These are phyloP conservation scores for Trichoderma arundinaceum DNA, from an alignment of 2,329 filamentous ascomycete species.

Conservation along the genomic window DNA sequence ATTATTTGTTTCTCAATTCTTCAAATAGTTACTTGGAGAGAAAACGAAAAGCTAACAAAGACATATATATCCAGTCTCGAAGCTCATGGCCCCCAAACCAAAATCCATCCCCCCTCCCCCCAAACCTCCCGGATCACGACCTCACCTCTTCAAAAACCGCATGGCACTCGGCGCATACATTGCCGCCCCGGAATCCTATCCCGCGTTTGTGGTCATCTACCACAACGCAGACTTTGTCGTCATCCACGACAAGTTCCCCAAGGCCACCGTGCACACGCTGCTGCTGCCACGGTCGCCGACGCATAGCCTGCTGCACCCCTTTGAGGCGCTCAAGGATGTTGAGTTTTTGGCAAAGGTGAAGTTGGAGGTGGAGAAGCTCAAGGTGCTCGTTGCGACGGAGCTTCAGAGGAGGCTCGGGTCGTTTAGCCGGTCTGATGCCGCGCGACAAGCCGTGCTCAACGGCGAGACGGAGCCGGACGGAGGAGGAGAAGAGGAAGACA, in stretches of 20 bases:
- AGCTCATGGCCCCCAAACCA: constrained; percentile 48
- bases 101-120: constrained; percentile 35
- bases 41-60: neutral
- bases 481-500: constrained; percentile 36
- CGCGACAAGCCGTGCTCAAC: constrained; percentile 70
- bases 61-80: constrained; percentile 39
- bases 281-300: constrained; percentile 76
- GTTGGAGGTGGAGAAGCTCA: constrained; percentile 65
- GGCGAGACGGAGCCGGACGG: constrained; percentile 52
- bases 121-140: constrained; percentile 34
- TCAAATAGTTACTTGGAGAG: neutral
- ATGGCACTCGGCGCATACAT: constrained; percentile 73
- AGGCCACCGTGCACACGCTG: constrained; percentile 82
- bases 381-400: constrained; percentile 72
- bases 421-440: constrained; percentile 66
- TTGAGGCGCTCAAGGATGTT: constrained; percentile 74
- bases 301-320: constrained; percentile 71
- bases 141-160: constrained; percentile 54
- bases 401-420: constrained; percentile 71
- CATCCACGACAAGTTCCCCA: constrained; percentile 85
- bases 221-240: constrained; percentile 72
- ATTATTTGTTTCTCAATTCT: neutral
- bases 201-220: constrained; percentile 66
- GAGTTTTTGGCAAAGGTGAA: constrained; percentile 70
- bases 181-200: constrained; percentile 64